A percentile compares a stretch with the other conserved stretches of the same genome.
Evolutionary conservation across 2,329 filamentous ascomycete species (phyloP).

Genomic region (Diaporthe velutina): DNA sequence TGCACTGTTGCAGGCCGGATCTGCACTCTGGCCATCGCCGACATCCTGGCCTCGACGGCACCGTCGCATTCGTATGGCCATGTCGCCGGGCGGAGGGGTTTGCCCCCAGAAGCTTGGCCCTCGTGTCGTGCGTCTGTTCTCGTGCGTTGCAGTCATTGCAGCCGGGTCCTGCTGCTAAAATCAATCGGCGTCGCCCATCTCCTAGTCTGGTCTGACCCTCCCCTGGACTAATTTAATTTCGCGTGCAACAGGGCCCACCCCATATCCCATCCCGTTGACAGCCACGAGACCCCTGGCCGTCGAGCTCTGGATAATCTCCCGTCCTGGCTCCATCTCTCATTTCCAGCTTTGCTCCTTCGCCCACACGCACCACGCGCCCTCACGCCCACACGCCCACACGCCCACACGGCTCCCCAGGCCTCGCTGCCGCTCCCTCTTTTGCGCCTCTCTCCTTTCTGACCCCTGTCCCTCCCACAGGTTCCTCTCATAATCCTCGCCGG

Average conservation of each 20-base stretch:
- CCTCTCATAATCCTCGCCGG: conserved; percentile 37
- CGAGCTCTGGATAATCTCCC: conserved; percentile 38
- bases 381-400: conserved; percentile 10
- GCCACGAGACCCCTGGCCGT: conserved; percentile 37
- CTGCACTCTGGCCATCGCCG: conserved; percentile 18
- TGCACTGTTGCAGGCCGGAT: conserved; percentile 7
- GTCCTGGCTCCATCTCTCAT: conserved; percentile 38
- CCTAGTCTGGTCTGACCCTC: conserved; percentile 34
- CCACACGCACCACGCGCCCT: conserved; percentile 27
- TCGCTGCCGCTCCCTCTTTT: conserved; percentile 28
- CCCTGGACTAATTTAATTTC: conserved; percentile 43
- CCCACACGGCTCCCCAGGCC: conserved; percentile 30
- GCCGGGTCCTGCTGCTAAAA: neutral
- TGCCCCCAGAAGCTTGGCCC: conserved; percentile 21
- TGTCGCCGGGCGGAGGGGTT: conserved; percentile 23
- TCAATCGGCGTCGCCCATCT: conserved; percentile 20
- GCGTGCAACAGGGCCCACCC: conserved; percentile 39
- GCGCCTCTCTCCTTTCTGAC: conserved; percentile 28
- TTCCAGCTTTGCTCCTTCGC: conserved; percentile 38
- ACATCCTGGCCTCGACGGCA: conserved; percentile 7
- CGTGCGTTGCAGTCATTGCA: neutral
- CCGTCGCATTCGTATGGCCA: conserved; percentile 14
- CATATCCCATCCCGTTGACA: conserved; percentile 34
- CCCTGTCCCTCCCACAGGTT: conserved; percentile 32
- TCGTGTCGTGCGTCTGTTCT: conserved; percentile 18